phyloP scores from a whole-genome alignment of 345 rosid genomes.

The Eutrema heterophyllum region DNA sequence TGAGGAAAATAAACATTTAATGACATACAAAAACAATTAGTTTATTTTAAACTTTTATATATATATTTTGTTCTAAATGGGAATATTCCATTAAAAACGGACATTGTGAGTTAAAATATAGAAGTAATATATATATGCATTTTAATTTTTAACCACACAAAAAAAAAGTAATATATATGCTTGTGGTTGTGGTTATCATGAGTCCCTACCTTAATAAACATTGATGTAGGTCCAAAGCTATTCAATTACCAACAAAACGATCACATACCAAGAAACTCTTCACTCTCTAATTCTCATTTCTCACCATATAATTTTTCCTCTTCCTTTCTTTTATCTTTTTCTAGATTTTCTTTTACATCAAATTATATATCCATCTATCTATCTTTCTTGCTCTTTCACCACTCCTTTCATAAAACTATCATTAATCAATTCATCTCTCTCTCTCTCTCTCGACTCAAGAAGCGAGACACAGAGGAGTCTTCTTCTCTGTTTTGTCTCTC shows the following conservation, averaged over 20 bases:
- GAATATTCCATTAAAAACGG: background rate
- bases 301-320: constrained; percentile 26
- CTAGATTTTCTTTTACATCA: constrained; percentile 10
- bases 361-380: constrained; percentile 13
- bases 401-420: constrained; percentile 12
- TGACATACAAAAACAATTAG: background rate
- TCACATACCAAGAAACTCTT: constrained; percentile 31
- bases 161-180: no score
- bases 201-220: constrained; percentile 10
- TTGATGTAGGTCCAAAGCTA: constrained; percentile 28
- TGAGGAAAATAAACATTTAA: background rate
- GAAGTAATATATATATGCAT: no score
- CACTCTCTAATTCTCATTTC: constrained; percentile 25
- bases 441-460: constrained; percentile 16
- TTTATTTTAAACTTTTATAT: background rate
- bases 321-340: constrained; percentile 1
- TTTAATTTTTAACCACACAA: no score
- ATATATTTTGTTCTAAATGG: background rate
- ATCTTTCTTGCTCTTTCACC: constrained; percentile 31
- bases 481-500: constrained; percentile 18
- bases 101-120: background rate
- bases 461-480: constrained; percentile 9
- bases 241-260: constrained; percentile 34
- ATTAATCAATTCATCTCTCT: background rate
- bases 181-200: constrained; percentile 3